Evolutionary conservation across 495 filamentous ascomycete species (phyloP).

Genomic region (Extremus antarcticus): DNA sequence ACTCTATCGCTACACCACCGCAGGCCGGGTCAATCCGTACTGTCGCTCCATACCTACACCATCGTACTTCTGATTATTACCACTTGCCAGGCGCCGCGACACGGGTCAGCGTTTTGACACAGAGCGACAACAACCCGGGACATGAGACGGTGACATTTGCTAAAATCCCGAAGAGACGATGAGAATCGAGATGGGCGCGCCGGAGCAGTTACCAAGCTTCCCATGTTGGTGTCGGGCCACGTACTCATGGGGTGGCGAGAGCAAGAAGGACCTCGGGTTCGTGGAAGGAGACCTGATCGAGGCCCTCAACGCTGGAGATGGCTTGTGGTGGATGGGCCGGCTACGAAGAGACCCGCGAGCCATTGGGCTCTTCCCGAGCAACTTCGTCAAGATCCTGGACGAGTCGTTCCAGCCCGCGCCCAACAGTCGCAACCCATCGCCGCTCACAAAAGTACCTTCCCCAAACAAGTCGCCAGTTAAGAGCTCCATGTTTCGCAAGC

Average conservation of each 20-base stretch:
- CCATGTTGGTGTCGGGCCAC: constrained; percentile 93
- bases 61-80: neutral
- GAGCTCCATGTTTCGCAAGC: constrained; percentile 53
- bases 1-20: neutral
- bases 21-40: neutral
- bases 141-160: neutral
- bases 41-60: neutral
- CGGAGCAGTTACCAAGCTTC: constrained; percentile 57
- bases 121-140: neutral
- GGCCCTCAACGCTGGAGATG: constrained; percentile 94
- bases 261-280: constrained; percentile 87
- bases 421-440: constrained; percentile 64
- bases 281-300: constrained; percentile 97
- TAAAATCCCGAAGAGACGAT: neutral
- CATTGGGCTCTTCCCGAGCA: constrained; percentile 87
- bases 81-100: too few relatives aligned
- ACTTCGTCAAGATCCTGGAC: constrained; percentile 85
- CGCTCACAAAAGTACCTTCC: constrained; percentile 43
- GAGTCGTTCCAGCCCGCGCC: constrained; percentile 64
- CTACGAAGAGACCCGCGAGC: constrained; percentile 75
- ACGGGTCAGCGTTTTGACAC: neutral
- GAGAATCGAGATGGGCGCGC: constrained; percentile 10
- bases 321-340: constrained; percentile 95
- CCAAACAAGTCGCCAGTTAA: constrained; percentile 34
- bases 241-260: constrained; percentile 97